These are phyloP conservation scores for Silene conica DNA, from an alignment of 148 eudicot species.

Conservation along the genomic window DNA sequence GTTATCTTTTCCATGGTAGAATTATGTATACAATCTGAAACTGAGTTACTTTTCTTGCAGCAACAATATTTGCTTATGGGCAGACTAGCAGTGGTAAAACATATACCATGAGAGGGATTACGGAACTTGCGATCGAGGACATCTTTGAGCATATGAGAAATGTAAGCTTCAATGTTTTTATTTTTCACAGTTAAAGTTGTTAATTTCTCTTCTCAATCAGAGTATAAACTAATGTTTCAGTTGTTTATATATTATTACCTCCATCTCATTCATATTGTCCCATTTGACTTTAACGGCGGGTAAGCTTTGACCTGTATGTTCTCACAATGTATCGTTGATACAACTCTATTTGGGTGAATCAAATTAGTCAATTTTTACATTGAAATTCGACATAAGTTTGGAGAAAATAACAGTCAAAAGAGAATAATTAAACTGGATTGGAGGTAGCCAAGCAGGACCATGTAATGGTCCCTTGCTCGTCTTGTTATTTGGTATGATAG, in stretches of 20 bases:
- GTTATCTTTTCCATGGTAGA: background rate
- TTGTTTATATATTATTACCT: no score
- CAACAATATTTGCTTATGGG: constrained; percentile 95
- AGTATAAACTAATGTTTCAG: no score
- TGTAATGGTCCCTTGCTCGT: background rate
- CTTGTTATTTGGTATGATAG: background rate
- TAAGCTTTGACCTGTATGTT: no score
- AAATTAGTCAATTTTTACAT: no score
- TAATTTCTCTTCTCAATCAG: no score
- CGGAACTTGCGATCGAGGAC: constrained; percentile 75
- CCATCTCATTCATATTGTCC: no score
- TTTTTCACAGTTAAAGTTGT: no score
- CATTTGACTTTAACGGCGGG: no score
- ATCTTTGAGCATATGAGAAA: constrained; percentile 72
- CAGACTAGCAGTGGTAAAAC: constrained; percentile 99
- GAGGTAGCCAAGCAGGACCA: background rate
- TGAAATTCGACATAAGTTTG: no score
- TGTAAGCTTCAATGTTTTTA: constrained; percentile 35
- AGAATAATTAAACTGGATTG: background rate
- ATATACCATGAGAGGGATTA: constrained; percentile 91
- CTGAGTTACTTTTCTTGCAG: constrained; percentile 36
- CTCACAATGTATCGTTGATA: no score
- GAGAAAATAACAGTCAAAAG: background rate
- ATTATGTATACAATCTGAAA: background rate
- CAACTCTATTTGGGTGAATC: no score